These are phyloP conservation scores for Aphanomyces euteiches DNA, from an alignment of 352 stramenopile genomes.

Conservation along the genomic window DNA sequence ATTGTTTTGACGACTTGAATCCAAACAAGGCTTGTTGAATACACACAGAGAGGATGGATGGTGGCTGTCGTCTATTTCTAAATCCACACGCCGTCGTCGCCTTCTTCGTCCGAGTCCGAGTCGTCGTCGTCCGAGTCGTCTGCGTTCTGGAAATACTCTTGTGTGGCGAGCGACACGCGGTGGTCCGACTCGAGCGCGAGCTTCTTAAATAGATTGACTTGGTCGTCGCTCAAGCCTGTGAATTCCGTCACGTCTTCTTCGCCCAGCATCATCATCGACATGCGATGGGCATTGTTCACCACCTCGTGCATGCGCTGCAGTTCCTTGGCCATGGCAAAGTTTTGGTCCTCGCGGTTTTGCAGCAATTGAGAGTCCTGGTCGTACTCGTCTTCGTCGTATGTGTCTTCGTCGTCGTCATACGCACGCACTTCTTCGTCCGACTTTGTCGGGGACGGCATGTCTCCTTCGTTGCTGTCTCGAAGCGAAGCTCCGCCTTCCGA, in stretches of 20 bases:
- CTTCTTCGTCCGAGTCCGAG: conserved; percentile 48
- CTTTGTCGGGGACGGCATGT: not conserved
- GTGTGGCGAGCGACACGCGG: conserved; percentile 74
- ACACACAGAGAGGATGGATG: not conserved
- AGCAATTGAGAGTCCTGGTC: conserved; percentile 67
- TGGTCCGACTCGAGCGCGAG: conserved; percentile 82
- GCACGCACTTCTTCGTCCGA: conserved; percentile 11
- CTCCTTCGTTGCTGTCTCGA: conserved; percentile 10
- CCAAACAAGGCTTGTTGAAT: not conserved
- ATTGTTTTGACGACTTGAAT: conserved; percentile 46
- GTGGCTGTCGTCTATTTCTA: conserved; percentile 35
- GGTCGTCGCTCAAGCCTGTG: conserved; percentile 65
- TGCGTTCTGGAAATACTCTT: conserved; percentile 73
- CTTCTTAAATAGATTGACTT: conserved; percentile 91
- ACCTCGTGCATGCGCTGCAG: conserved; percentile 79
- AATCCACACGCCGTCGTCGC: conserved; percentile 83
- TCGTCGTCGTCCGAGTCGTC: conserved; percentile 66
- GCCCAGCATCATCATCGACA: conserved; percentile 82
- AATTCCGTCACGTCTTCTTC: conserved; percentile 61
- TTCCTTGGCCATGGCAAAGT: conserved; percentile 79
- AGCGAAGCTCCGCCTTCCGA: conserved; percentile 7
- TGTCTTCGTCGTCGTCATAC: conserved; percentile 33
- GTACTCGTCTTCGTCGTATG: conserved; percentile 77
- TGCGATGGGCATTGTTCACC: conserved; percentile 65
- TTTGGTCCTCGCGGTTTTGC: conserved; percentile 75